Conservation (phyloP, 176 grass and related monocot genomes). For the Elymus sibiricus region DNA sequence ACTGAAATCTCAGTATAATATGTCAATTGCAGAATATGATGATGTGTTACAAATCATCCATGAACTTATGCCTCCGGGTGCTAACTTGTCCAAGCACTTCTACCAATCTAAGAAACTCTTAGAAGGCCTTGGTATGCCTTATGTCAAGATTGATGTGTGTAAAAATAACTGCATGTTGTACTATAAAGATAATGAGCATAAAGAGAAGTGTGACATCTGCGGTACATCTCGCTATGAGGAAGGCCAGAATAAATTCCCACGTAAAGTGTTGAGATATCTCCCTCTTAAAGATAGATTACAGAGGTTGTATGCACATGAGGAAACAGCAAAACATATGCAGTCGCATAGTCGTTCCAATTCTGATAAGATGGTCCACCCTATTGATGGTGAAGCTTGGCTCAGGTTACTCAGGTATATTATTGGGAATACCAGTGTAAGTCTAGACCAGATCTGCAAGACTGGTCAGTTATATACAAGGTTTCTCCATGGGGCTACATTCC, state of each 20-base stretch:
- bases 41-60: too few relatives aligned
- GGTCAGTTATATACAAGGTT: not conserved
- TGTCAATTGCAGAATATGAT: not conserved
- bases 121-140: not conserved
- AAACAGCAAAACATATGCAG: not conserved
- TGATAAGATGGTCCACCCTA: too few relatives aligned
- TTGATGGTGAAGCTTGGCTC: too few relatives aligned
- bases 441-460: not conserved
- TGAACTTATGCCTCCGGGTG: not conserved
- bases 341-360: not conserved
- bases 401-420: not conserved
- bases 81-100: not conserved
- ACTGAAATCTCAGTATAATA: not conserved
- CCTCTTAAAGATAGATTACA: not conserved
- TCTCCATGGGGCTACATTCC: not conserved
- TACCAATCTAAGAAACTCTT: not conserved
- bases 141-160: not conserved
- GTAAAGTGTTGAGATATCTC: not conserved
- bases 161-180: not conserved
- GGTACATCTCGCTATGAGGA: not conserved
- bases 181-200: not conserved
- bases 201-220: not conserved
- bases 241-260: not conserved
- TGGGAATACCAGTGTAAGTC: not conserved
- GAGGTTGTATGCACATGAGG: not conserved